These are phyloP conservation scores for Fusarium nematophilum DNA, from an alignment of 2,329 filamentous ascomycete species.

Conservation along the genomic window DNA sequence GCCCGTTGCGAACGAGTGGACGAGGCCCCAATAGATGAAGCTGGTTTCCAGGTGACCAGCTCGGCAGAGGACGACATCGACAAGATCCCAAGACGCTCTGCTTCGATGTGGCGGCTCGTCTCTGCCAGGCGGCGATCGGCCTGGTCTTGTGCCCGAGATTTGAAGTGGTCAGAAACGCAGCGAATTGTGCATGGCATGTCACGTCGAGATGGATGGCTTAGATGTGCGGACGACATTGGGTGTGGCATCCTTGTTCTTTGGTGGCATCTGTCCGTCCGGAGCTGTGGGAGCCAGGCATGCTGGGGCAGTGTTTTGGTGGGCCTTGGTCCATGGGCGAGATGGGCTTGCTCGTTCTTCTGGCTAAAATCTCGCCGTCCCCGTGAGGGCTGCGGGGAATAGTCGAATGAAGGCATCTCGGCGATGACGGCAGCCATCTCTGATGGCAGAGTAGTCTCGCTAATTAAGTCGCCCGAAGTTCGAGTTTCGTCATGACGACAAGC, in stretches of 20 bases:
- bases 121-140: slow-evolving; percentile 33
- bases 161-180: slow-evolving; percentile 18
- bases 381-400: too few relatives aligned
- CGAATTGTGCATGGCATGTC: slow-evolving; percentile 42
- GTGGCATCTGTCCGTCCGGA: slow-evolving; percentile 41
- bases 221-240: slow-evolving; percentile 32
- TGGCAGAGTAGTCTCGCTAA: neutral
- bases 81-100: neutral
- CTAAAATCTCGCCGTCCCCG: neutral
- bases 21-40: slow-evolving; percentile 39
- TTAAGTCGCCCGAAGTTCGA: neutral
- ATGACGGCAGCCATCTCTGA: neutral
- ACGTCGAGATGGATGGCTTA: slow-evolving; percentile 38
- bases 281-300: slow-evolving; percentile 39
- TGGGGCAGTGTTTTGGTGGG: slow-evolving; percentile 43
- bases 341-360: slow-evolving; percentile 8
- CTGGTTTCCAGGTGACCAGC: slow-evolving; percentile 6
- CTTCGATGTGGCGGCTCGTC: slow-evolving; percentile 4
- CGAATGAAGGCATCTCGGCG: neutral
- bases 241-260: slow-evolving; percentile 33
- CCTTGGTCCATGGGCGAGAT: slow-evolving; percentile 23
- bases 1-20: slow-evolving; percentile 21
- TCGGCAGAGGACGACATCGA: too few relatives aligned
- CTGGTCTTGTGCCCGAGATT: slow-evolving; percentile 6
- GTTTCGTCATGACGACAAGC: slow-evolving; percentile 1